phyloP scores from a whole-genome alignment of 1,284 basidiomycete species.

The Tilletia caries region DNA sequence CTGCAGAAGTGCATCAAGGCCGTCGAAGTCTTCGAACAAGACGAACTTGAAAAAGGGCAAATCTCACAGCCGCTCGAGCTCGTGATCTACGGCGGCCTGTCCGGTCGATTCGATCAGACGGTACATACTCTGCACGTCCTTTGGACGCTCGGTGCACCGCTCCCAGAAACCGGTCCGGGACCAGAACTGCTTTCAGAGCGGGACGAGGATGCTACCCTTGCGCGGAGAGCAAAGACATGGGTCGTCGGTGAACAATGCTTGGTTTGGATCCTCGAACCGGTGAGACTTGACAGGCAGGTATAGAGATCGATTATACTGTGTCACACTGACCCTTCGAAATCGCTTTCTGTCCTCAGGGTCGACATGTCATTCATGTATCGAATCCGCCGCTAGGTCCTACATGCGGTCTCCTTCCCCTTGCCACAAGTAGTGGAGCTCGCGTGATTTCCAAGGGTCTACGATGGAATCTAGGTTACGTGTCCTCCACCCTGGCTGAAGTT shows the following conservation, averaged over 20 bases:
- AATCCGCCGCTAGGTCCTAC: constrained; percentile 74
- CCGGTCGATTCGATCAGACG: constrained; percentile 89
- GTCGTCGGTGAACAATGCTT: constrained; percentile 81
- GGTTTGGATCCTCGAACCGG: constrained; percentile 79
- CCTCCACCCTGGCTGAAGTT: background rate
- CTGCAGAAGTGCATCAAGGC: constrained; percentile 82
- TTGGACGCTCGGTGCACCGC: constrained; percentile 63
- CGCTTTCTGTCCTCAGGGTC: constrained; percentile 59
- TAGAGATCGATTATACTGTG: constrained; percentile 10
- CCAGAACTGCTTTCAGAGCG: background rate
- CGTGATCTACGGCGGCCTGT: constrained; percentile 80
- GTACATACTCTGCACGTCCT: constrained; percentile 81
- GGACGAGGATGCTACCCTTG: background rate
- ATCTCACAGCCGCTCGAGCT: constrained; percentile 51
- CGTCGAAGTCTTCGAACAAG: constrained; percentile 60
- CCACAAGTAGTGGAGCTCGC: constrained; percentile 62
- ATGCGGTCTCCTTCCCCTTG: constrained; percentile 88
- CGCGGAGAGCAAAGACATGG: constrained; percentile 58
- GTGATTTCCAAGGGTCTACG: constrained; percentile 77
- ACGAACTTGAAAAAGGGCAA: constrained; percentile 15
- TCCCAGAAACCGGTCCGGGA: constrained; percentile 52
- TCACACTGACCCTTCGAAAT: background rate
- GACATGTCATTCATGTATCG: constrained; percentile 71
- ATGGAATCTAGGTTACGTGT: constrained; percentile 79
- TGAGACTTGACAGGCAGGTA: constrained; percentile 52